These are phyloP conservation scores for Exophiala oligosperma DNA, from an alignment of 2,329 filamentous ascomycete species.

Conservation along the genomic window DNA sequence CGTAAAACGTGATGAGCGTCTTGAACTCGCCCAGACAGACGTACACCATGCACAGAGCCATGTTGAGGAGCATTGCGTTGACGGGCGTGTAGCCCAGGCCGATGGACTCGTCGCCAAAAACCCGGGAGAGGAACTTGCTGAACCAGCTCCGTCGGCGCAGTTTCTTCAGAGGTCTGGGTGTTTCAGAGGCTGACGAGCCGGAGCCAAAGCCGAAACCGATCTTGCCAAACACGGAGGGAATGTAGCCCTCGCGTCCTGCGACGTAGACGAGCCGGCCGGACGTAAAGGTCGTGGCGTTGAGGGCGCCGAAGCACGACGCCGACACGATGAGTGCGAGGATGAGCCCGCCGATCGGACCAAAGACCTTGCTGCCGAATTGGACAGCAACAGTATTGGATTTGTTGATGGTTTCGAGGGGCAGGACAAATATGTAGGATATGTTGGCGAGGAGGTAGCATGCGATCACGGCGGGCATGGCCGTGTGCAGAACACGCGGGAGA, in stretches of 20 bases:
- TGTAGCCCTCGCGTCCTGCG: slow-evolving; percentile 91
- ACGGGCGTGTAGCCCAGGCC: slow-evolving; percentile 93
- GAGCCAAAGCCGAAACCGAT: slow-evolving; percentile 64
- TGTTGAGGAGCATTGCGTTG: slow-evolving; percentile 83
- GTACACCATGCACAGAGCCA: slow-evolving; percentile 70
- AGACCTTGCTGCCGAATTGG: slow-evolving; percentile 85
- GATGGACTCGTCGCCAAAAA: slow-evolving; percentile 73
- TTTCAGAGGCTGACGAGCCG: slow-evolving; percentile 9
- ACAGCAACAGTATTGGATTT: slow-evolving; percentile 94
- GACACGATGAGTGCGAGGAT: slow-evolving; percentile 86
- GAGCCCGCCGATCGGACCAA: slow-evolving; percentile 78
- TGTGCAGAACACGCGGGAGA: slow-evolving; percentile 91
- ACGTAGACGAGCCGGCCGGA: slow-evolving; percentile 89
- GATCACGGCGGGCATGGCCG: slow-evolving; percentile 93
- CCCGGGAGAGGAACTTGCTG: slow-evolving; percentile 58
- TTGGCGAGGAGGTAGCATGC: slow-evolving; percentile 88
- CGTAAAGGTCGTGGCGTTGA: slow-evolving; percentile 94
- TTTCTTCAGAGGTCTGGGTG: slow-evolving; percentile 34
- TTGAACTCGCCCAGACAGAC: slow-evolving; percentile 85
- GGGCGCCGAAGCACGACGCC: slow-evolving; percentile 87
- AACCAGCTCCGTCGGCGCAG: slow-evolving; percentile 54
- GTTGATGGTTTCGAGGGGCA: slow-evolving; percentile 78
- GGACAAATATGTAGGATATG: slow-evolving; percentile 88
- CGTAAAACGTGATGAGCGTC: slow-evolving; percentile 93
- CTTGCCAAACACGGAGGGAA: slow-evolving; percentile 78